Evolutionary conservation across 2,329 filamentous ascomycete species (phyloP).

Genomic region (Endoconidiophora polonica): DNA sequence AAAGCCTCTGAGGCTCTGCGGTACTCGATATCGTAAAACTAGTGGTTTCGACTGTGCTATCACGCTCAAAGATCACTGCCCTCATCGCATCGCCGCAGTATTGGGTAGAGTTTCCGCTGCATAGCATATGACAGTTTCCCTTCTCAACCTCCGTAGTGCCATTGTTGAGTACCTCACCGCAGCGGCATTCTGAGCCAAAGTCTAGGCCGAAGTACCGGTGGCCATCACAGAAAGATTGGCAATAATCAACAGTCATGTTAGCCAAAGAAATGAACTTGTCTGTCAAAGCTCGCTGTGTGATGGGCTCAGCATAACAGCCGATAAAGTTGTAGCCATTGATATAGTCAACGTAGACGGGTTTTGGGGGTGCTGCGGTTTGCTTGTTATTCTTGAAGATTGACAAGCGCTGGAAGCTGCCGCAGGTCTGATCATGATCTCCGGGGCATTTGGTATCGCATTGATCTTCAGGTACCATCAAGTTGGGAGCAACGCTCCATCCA

Average conservation of each 20-base stretch:
- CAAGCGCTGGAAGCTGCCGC: slow-evolving; percentile 14
- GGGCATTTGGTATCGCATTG: slow-evolving; percentile 15
- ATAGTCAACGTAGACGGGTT: slow-evolving; percentile 16
- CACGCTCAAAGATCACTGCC: slow-evolving; percentile 18
- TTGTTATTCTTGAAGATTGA: slow-evolving; percentile 16
- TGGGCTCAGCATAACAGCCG: slow-evolving; percentile 24
- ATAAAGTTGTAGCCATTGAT: slow-evolving; percentile 20
- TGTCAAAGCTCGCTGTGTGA: slow-evolving; percentile 19
- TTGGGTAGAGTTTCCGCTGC: slow-evolving; percentile 19
- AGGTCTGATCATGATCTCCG: slow-evolving; percentile 11
- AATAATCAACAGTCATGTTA: slow-evolving; percentile 22
- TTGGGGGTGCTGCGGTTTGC: slow-evolving; percentile 14
- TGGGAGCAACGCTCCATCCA: slow-evolving; percentile 14
- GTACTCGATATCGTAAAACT: not conserved
- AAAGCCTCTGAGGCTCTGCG: not conserved
- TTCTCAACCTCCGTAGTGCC: slow-evolving; percentile 18
- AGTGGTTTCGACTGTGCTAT: no score
- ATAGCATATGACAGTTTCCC: slow-evolving; percentile 21
- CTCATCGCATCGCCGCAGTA: slow-evolving; percentile 22
- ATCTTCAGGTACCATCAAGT: slow-evolving; percentile 13
- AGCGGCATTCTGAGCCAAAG: slow-evolving; percentile 1
- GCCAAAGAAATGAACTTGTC: slow-evolving; percentile 19
- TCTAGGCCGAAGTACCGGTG: slow-evolving; percentile 20
- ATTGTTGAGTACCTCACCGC: slow-evolving; percentile 17
- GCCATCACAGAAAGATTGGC: slow-evolving; percentile 19